Conservation (phyloP, 345 rosid genomes). For the Lepidium aucheri region DNA sequence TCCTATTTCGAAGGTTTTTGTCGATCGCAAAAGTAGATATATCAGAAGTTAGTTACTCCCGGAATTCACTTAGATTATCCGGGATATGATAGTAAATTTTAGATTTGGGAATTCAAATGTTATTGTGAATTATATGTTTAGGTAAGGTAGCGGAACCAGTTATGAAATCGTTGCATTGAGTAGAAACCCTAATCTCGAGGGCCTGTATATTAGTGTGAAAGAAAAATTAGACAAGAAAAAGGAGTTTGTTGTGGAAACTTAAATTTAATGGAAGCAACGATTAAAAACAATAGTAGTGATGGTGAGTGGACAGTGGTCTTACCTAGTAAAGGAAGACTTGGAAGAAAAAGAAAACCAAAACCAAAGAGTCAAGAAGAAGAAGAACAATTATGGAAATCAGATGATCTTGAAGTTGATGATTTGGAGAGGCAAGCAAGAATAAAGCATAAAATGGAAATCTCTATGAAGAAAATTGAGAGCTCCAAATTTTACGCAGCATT, state of each 20-base stretch:
- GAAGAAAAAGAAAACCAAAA: conserved; percentile 32
- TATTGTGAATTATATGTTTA: background rate
- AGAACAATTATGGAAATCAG: conserved; percentile 44
- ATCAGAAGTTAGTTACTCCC: background rate
- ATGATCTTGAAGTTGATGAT: conserved; percentile 45
- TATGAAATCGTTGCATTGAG: background rate
- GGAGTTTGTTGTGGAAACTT: background rate
- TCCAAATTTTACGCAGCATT: conserved; percentile 50
- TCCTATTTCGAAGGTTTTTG: background rate
- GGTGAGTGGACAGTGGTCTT: conserved; percentile 81
- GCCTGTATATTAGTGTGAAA: background rate
- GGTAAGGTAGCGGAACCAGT: background rate
- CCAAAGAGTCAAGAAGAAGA: conserved; percentile 20
- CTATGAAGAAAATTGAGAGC: conserved; percentile 41
- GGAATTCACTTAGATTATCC: background rate
- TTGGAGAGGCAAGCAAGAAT: conserved; percentile 42
- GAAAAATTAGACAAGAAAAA: background rate
- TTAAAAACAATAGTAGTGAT: conserved; percentile 23
- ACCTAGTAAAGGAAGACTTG: conserved; percentile 41
- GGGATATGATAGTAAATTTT: background rate
- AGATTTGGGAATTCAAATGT: background rate
- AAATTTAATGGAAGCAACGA: background rate
- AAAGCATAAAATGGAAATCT: conserved; percentile 41
- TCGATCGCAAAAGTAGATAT: background rate
- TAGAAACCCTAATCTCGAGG: background rate